phyloP scores from a whole-genome alignment of 1,139 yeast species.

The Yamadazyma sp. region DNA sequence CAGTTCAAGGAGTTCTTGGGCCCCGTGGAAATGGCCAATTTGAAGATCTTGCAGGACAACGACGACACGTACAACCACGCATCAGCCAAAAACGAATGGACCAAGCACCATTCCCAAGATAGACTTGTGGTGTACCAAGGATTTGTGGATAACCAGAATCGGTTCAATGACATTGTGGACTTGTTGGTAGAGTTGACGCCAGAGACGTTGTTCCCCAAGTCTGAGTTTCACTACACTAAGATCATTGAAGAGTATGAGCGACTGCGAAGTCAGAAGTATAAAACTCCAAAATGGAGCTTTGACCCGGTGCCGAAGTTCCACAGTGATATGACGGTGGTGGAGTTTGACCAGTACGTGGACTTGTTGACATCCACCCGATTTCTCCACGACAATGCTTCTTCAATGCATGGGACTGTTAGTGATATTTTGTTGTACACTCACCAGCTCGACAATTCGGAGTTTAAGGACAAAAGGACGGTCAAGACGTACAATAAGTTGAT shows the following conservation, averaged over 20 bases:
- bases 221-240: constrained; percentile 8
- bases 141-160: constrained; percentile 27
- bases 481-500: constrained; percentile 43
- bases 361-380: constrained; percentile 35
- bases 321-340: constrained; percentile 23
- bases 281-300: constrained; percentile 25
- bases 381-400: constrained; percentile 36
- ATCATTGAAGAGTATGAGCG: constrained; percentile 10
- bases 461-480: constrained; percentile 31
- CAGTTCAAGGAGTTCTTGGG: constrained; percentile 35
- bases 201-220: constrained; percentile 8
- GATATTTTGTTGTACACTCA: constrained; percentile 43
- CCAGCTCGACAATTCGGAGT: constrained; percentile 29
- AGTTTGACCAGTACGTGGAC: constrained; percentile 39
- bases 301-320: constrained; percentile 39
- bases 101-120: constrained; percentile 17
- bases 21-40: constrained; percentile 36
- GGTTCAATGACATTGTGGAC: constrained; percentile 34
- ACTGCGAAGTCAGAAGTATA: constrained; percentile 7
- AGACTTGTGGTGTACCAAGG: constrained; percentile 20
- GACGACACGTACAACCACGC: background rate
- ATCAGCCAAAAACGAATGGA: constrained; percentile 25
- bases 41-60: constrained; percentile 30
- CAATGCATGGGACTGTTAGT: constrained; percentile 39
- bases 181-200: constrained; percentile 37